Evolutionary conservation across 345 rosid genomes (phyloP).

Genomic region (Syzygium grande): DNA sequence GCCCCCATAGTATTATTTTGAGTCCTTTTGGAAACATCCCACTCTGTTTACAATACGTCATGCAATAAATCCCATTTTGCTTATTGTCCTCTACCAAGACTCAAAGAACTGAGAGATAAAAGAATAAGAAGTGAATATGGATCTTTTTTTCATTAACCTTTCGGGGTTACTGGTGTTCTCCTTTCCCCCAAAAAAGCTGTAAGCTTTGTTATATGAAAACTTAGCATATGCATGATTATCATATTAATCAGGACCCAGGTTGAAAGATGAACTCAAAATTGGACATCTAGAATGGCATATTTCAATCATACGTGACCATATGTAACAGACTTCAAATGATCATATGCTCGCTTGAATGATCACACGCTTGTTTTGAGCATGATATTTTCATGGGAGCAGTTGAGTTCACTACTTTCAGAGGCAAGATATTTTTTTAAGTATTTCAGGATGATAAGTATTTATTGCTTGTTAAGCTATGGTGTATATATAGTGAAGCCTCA

Average conservation of each 20-base stretch:
- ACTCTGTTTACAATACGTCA: neutral
- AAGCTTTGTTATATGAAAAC: neutral
- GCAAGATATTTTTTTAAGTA: neutral
- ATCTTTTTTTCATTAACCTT: neutral
- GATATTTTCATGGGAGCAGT: neutral
- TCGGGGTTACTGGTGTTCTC: neutral
- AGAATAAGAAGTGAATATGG: neutral
- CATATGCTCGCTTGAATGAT: neutral
- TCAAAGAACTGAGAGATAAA: neutral
- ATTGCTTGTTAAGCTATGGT: neutral
- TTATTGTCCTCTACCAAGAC: neutral
- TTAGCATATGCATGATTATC: neutral
- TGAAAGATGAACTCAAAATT: neutral
- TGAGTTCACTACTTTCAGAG: neutral
- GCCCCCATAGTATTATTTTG: neutral
- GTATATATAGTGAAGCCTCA: neutral
- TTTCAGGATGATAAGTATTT: neutral
- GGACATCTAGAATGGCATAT: neutral
- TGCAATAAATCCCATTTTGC: neutral
- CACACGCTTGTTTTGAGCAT: neutral
- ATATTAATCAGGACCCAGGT: neutral
- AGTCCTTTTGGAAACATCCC: too few relatives aligned
- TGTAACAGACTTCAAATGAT: neutral
- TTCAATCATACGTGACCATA: neutral
- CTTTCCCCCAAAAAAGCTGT: neutral